phyloP scores from a whole-genome alignment of 116 monocot species.

The Phalaenopsis hybrid region DNA sequence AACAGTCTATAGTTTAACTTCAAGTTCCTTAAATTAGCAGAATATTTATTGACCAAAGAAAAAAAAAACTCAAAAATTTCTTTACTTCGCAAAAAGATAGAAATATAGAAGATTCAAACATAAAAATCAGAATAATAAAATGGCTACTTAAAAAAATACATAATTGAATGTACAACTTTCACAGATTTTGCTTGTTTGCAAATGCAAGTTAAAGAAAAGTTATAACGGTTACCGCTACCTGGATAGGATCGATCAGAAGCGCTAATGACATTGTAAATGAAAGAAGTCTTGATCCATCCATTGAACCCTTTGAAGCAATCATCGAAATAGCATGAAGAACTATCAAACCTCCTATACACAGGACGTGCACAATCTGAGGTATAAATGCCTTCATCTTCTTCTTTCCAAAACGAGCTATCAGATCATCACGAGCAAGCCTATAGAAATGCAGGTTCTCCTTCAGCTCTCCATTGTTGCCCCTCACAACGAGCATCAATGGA shows the following conservation, averaged over 20 bases:
- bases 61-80: too few species aligned
- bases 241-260: constrained; percentile 65
- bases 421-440: constrained; percentile 49
- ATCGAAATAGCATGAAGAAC: constrained; percentile 45
- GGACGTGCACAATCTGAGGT: constrained; percentile 54
- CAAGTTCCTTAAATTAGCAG: too few species aligned
- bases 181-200: too few species aligned
- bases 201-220: neutral
- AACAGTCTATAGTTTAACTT: too few species aligned
- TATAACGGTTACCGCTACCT: constrained; percentile 29
- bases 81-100: too few species aligned
- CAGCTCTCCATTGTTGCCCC: constrained; percentile 63
- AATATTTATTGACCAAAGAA: too few species aligned
- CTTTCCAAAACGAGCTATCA: constrained; percentile 37
- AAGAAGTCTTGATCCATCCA: constrained; percentile 37
- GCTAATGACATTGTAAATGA: constrained; percentile 67
- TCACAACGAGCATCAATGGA: constrained; percentile 70
- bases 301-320: constrained; percentile 35
- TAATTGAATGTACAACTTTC: neutral
- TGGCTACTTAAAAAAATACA: neutral
- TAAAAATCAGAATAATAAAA: too few species aligned
- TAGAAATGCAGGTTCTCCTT: constrained; percentile 57
- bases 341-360: constrained; percentile 48
- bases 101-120: too few species aligned
- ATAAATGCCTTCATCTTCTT: constrained; percentile 78